phyloP scores from a whole-genome alignment of 2,329 filamentous ascomycete genomes.

The Fusarium sp. region DNA sequence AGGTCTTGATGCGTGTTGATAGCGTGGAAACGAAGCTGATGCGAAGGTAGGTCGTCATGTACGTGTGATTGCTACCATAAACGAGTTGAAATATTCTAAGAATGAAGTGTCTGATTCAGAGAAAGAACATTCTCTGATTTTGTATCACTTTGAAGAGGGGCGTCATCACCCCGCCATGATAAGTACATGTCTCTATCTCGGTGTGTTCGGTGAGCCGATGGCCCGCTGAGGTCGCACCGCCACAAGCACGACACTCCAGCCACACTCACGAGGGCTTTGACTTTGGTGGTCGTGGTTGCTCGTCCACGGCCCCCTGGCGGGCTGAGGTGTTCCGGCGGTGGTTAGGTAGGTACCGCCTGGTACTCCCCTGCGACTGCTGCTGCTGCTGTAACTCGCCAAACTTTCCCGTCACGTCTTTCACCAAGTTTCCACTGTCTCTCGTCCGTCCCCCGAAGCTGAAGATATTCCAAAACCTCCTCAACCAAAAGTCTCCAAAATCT shows the following conservation, averaged over 20 bases:
- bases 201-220: neutral
- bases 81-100: neutral
- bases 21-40: neutral
- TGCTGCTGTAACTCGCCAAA: constrained; percentile 33
- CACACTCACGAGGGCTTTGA: constrained; percentile 25
- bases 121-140: neutral
- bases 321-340: constrained; percentile 24
- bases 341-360: constrained; percentile 30
- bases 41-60: neutral
- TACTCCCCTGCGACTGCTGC: constrained; percentile 18
- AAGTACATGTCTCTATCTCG: constrained; percentile 5
- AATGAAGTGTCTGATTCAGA: neutral
- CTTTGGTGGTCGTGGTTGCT: neutral
- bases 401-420: constrained; percentile 35
- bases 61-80: neutral
- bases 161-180: constrained; percentile 27
- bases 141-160: neutral
- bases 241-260: constrained; percentile 11
- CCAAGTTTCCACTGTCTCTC: constrained; percentile 20
- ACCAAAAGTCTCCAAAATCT: constrained; percentile 3
- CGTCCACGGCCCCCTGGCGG: neutral
- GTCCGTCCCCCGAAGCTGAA: constrained; percentile 16
- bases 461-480: constrained; percentile 20
- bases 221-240: constrained; percentile 9
- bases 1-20: neutral